Evolutionary conservation across 2,329 filamentous ascomycete species (phyloP), one percentile per base, ranked within the genome.

Genomic region (Catunica adiposa): DNA sequence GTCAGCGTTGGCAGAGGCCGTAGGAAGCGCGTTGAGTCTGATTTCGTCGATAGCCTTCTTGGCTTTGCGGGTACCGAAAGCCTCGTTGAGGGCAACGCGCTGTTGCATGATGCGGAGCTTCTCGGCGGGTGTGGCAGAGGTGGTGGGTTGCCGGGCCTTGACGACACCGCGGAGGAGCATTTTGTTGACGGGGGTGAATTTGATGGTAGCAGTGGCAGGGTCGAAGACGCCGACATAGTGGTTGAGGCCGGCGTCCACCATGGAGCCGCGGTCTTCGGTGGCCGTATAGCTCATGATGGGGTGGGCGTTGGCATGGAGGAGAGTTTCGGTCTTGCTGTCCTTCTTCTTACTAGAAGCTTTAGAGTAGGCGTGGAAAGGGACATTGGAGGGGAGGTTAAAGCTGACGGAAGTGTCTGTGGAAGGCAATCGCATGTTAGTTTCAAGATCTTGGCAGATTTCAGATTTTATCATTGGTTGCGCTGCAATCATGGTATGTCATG

Each of bases 31-130:
- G 64, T 89, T 89, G 62, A 85, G 75, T 1, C 80, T 80, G 60
- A 78, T 74, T 56, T 82, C 77, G 26, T 76, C 73, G 61, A 92
- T 80, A 1, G 80, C 83, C 70, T 89, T 90, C 73, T 82, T 84
- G 22, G 86, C 84, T 69, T 89, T 90, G 71, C 86, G 89, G 25
- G 86, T 90, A 66, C 87, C 87, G 63, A 94, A 94, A 31, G 83
- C 80, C 62, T 85, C 76, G 42, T 84, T 85, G 11, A 94, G 79
- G 1, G 82, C 78, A 62, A 80, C 82, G 62, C 78, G 79, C 64
- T 78, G 77, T 26, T 83, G 77, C 62, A 76, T 70, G 63, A 76
- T 76, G 47, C 71, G 76, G 51, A 61, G 56, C 34, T 55, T 60
- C 31, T 60, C 61, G 23, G 71, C 66, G n/a, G 74, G 70, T 56